Evolutionary conservation across 192 early-diverging fungal genomes (phyloP).

Genomic region (Gigaspora rosea): DNA sequence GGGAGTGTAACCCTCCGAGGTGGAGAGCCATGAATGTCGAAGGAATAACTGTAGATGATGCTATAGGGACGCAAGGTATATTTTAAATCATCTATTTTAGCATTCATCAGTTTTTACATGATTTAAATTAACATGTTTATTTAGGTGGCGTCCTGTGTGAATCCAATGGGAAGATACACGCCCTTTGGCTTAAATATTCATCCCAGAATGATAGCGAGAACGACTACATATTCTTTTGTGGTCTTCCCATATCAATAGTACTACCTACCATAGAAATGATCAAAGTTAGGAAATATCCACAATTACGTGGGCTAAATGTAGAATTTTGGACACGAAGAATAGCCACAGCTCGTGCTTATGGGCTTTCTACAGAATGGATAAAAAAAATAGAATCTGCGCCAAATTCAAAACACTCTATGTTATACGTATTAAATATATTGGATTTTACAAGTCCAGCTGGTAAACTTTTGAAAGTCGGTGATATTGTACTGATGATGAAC

Average conservation of each 20-base stretch:
- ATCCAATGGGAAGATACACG: slow-evolving; percentile 56
- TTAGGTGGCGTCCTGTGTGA: slow-evolving; percentile 63
- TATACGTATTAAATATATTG: slow-evolving; percentile 63
- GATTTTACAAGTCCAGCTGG: slow-evolving; percentile 56
- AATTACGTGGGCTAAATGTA: slow-evolving; percentile 58
- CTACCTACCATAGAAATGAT: slow-evolving; percentile 54
- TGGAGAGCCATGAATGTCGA: slow-evolving; percentile 58
- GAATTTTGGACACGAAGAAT: slow-evolving; percentile 65
- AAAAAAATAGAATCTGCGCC: slow-evolving; percentile 54
- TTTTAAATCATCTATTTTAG: neutral
- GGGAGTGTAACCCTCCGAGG: slow-evolving; percentile 69
- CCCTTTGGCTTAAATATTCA: slow-evolving; percentile 71
- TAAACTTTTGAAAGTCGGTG: slow-evolving; percentile 61
- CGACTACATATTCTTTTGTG: slow-evolving; percentile 65
- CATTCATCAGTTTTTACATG: neutral
- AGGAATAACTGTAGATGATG: slow-evolving; percentile 71
- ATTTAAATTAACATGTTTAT: neutral
- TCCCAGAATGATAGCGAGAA: slow-evolving; percentile 68
- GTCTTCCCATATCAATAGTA: slow-evolving; percentile 52
- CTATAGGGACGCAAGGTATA: slow-evolving; percentile 58
- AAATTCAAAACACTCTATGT: slow-evolving; percentile 50
- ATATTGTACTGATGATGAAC: slow-evolving; percentile 70
- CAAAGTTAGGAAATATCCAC: slow-evolving; percentile 49
- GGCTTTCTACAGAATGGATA: slow-evolving; percentile 61
- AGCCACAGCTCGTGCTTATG: slow-evolving; percentile 60